These are phyloP conservation scores for Pseudogymnoascus sp. DNA, from an alignment of 2,329 filamentous ascomycete species.

Conservation along the genomic window DNA sequence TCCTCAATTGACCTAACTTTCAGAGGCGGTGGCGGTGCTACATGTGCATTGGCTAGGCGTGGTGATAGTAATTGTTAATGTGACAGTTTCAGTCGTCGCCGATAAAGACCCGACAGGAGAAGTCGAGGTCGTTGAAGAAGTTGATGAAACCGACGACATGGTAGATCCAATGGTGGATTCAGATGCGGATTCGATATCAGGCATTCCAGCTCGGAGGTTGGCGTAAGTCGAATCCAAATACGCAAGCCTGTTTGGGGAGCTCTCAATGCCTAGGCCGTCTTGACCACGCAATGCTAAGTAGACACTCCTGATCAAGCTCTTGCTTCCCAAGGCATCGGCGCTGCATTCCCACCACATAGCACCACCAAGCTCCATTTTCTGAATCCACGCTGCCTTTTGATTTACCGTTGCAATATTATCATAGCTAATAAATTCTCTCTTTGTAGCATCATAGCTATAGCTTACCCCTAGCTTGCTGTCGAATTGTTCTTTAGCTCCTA, in stretches of 20 bases:
- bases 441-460: conserved; percentile 57
- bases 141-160: conserved; percentile 12
- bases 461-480: conserved; percentile 52
- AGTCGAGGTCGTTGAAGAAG: too few species aligned
- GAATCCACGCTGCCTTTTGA: conserved; percentile 57
- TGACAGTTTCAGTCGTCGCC: background rate
- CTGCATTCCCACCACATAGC: conserved; percentile 81
- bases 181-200: background rate
- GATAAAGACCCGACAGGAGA: too few species aligned
- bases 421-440: conserved; percentile 61
- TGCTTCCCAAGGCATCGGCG: conserved; percentile 50
- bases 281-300: background rate
- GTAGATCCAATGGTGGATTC: background rate
- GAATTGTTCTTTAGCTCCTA: conserved; percentile 47
- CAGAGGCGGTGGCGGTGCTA: too few species aligned
- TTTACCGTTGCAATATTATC: conserved; percentile 53
- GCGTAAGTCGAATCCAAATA: background rate
- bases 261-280: background rate
- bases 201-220: background rate
- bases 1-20: too few species aligned
- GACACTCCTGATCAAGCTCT: conserved; percentile 49
- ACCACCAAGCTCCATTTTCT: conserved; percentile 54
- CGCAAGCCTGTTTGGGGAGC: background rate
- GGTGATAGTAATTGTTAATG: background rate
- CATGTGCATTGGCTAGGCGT: too few species aligned